A percentile compares a stretch with the other conserved stretches of the same genome.
phyloP scores from a whole-genome alignment of 2,329 filamentous ascomycete genomes.

The Zymoseptoria brevis region DNA sequence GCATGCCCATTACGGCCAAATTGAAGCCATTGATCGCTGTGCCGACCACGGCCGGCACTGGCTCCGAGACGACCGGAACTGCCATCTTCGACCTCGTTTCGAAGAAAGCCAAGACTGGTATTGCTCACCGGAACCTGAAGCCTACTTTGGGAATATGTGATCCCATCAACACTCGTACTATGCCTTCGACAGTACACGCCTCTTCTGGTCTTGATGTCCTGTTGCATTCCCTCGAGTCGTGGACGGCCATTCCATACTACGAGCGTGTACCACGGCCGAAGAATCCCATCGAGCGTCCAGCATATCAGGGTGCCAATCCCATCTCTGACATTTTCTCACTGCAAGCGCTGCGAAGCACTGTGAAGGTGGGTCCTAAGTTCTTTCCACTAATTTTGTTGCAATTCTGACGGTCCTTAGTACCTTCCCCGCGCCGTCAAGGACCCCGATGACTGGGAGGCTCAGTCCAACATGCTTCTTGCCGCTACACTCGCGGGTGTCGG shows the following conservation, averaged over 20 bases:
- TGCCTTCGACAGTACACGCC: slow-evolving; percentile 90
- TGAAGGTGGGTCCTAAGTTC: slow-evolving; percentile 48
- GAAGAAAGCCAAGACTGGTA: slow-evolving; percentile 87
- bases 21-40: slow-evolving; percentile 73
- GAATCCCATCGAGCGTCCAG: slow-evolving; percentile 84
- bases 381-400: neutral
- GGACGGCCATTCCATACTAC: slow-evolving; percentile 93
- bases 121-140: slow-evolving; percentile 91
- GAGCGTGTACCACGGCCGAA: slow-evolving; percentile 74
- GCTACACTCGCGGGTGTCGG: slow-evolving; percentile 91
- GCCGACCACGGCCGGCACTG: slow-evolving; percentile 78
- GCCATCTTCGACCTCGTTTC: slow-evolving; percentile 94
- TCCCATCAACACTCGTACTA: slow-evolving; percentile 85
- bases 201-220: slow-evolving; percentile 88
- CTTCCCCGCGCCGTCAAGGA: slow-evolving; percentile 79
- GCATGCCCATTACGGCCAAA: slow-evolving; percentile 62
- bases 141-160: slow-evolving; percentile 84
- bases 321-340: slow-evolving; percentile 97
- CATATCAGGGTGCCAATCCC: slow-evolving; percentile 94
- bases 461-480: slow-evolving; percentile 90
- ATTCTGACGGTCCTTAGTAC: slow-evolving; percentile 42
- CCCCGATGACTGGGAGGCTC: slow-evolving; percentile 85
- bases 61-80: slow-evolving; percentile 91
- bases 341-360: slow-evolving; percentile 69
- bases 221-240: slow-evolving; percentile 90